These are phyloP conservation scores for Vanderwaltozyma polyspora DNA, from an alignment of 805 yeast genomes.

Conservation along the genomic window DNA sequence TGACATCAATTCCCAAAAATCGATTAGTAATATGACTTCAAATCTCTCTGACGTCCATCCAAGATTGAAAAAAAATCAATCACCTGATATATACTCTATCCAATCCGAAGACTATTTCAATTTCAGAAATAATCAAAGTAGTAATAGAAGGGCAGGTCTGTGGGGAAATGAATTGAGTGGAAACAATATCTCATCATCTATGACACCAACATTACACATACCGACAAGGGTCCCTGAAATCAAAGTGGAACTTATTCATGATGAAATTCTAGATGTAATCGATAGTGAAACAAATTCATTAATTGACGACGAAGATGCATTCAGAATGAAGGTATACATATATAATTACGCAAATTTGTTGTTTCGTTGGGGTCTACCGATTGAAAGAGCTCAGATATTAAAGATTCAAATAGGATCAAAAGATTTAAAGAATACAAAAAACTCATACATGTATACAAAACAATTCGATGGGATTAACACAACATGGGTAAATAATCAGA, in stretches of 20 bases:
- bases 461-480: conserved; percentile 10
- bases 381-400: conserved; percentile 66
- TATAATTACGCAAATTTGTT: conserved; percentile 68
- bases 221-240: conserved; percentile 13
- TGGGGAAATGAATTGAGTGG: conserved; percentile 1
- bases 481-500: conserved; percentile 10
- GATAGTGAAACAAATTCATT: conserved; percentile 12
- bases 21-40: conserved; percentile 6
- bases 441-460: too few relatives aligned
- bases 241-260: conserved; percentile 18
- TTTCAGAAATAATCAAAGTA: conserved; percentile 3
- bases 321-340: conserved; percentile 34
- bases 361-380: conserved; percentile 73
- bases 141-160: not conserved
- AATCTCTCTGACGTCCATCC: conserved; percentile 1
- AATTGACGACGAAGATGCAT: conserved; percentile 16
- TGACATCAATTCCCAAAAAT: conserved; percentile 12
- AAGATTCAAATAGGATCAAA: conserved; percentile 30
- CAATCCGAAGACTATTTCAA: conserved; percentile 21
- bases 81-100: conserved; percentile 10
- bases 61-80: not conserved
- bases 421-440: not conserved
- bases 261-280: conserved; percentile 18
- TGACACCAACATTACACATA: not conserved
- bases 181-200: not conserved